phyloP scores from a whole-genome alignment of 2,329 filamentous ascomycete species.

The Paracamarosporium sp. region DNA sequence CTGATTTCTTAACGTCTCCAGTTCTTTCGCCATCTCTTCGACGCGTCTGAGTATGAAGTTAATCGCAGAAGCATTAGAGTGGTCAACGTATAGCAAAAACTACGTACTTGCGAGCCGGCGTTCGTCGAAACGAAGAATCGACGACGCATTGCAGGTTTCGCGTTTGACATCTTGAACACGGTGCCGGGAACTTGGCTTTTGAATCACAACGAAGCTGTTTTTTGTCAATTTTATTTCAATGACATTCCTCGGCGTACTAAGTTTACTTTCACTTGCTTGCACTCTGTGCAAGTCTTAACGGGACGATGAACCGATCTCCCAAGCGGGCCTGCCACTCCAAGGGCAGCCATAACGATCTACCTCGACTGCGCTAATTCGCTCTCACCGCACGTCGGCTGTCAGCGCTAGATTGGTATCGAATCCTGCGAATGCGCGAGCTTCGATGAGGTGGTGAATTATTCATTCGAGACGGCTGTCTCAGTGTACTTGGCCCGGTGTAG shows the following conservation, averaged over 20 bases:
- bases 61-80: not conserved
- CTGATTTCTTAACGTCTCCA: conserved; percentile 23
- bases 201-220: conserved; percentile 27
- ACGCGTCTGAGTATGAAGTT: conserved; percentile 16
- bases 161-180: conserved; percentile 25
- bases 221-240: not conserved
- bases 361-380: too few species aligned
- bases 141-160: conserved; percentile 28
- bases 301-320: conserved; percentile 20
- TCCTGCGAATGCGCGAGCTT: too few species aligned
- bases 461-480: not conserved
- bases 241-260: not conserved
- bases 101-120: conserved; percentile 31
- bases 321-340: conserved; percentile 7
- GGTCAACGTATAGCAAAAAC: not conserved
- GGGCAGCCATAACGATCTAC: not conserved
- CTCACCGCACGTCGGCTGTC: too few species aligned
- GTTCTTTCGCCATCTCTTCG: conserved; percentile 31
- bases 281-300: conserved; percentile 32
- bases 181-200: conserved; percentile 26
- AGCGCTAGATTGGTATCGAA: too few species aligned
- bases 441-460: not conserved
- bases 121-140: conserved; percentile 29
- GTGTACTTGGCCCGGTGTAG: not conserved
- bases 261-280: conserved; percentile 33